Evolutionary conservation across 345 rosid species (phyloP), one percentile per base, ranked within the genome.

Genomic region (Pugionium dolabratum): DNA sequence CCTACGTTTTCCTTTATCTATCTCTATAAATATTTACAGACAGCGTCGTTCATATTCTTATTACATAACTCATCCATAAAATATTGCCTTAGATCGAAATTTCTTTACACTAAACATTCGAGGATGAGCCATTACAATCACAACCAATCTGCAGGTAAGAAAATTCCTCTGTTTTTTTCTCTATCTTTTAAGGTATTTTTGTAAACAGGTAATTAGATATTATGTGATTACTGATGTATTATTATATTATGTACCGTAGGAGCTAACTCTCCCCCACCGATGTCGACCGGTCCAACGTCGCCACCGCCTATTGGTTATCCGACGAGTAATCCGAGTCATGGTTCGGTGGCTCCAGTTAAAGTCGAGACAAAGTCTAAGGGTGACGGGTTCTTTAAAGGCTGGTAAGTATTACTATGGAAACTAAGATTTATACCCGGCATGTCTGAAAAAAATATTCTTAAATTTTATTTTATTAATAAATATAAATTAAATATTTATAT

Each of bases 281-380:
- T 73, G 37, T 73, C 77, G 5, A 73, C 77, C 57, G 57, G 61
- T 57, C 66, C 71, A 42, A 4, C 66, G 2, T 35, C 54, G 3
- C 62, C 46, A 41, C 63, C 67, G 4, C 77, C 77, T 28, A 46
- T 73, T 2, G 77, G 77, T 66, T 73, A 73, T 54, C 77, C 72
- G 33, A 73, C 72, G 40, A 66, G 1, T 25, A 58, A 66, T 5
- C 60, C 27, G 3, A 52, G 44, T 53, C 67, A 52, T 30, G 62
- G 42, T 10, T 53, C 77, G 45, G 50, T 31, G 8, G 71, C 71
- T 57, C 60, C 61, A 53, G 55, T 25, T 37, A 73, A 59, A 73
- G 63, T 46, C 0, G 77, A 73, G 66, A 73, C 72, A 28, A 73
- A 44, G 37, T 73, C 77, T 5, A 73, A 66, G 40, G 77, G 77